Conservation (phyloP, 2,329 filamentous ascomycete genomes). For the Neofusicoccum umdonicola region DNA sequence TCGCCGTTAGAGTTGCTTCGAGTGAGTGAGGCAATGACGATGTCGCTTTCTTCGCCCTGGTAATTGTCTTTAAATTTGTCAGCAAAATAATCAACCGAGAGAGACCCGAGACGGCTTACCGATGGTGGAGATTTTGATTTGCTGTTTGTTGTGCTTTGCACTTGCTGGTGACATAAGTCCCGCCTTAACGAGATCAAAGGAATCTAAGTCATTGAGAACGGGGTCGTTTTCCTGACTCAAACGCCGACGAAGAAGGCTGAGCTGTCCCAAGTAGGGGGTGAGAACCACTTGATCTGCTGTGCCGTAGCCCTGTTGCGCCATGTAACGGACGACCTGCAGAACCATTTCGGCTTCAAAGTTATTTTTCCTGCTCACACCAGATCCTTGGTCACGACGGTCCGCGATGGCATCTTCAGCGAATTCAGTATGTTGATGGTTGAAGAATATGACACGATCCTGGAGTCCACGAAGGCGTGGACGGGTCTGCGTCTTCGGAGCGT, state of each 20-base stretch:
- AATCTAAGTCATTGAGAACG: slow-evolving; percentile 67
- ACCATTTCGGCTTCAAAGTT: slow-evolving; percentile 65
- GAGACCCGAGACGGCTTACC: slow-evolving; percentile 46
- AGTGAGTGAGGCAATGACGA: slow-evolving; percentile 67
- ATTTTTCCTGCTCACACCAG: slow-evolving; percentile 48
- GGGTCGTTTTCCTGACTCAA: slow-evolving; percentile 61
- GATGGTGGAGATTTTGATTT: slow-evolving; percentile 65
- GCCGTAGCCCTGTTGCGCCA: slow-evolving; percentile 69
- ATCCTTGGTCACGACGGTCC: slow-evolving; percentile 52
- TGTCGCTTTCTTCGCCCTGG: slow-evolving; percentile 73
- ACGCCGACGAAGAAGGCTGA: slow-evolving; percentile 55
- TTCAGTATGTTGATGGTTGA: slow-evolving; percentile 62
- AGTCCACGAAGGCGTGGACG: slow-evolving; percentile 57
- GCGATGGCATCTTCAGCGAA: slow-evolving; percentile 31
- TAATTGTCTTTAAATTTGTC: slow-evolving; percentile 61
- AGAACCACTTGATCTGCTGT: slow-evolving; percentile 65
- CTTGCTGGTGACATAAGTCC: slow-evolving; percentile 58
- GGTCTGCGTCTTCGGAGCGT: slow-evolving; percentile 51
- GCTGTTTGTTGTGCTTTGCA: slow-evolving; percentile 51
- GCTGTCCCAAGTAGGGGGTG: slow-evolving; percentile 70
- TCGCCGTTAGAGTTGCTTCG: slow-evolving; percentile 63
- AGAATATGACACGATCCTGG: slow-evolving; percentile 59
- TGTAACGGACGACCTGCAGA: slow-evolving; percentile 62
- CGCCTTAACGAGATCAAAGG: slow-evolving; percentile 59
- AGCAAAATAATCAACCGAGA: background rate